A percentile compares a stretch with the other conserved stretches of the same genome.
phyloP scores from a whole-genome alignment of 2,329 filamentous ascomycete species.

The Chrysoporthe austroafricana region DNA sequence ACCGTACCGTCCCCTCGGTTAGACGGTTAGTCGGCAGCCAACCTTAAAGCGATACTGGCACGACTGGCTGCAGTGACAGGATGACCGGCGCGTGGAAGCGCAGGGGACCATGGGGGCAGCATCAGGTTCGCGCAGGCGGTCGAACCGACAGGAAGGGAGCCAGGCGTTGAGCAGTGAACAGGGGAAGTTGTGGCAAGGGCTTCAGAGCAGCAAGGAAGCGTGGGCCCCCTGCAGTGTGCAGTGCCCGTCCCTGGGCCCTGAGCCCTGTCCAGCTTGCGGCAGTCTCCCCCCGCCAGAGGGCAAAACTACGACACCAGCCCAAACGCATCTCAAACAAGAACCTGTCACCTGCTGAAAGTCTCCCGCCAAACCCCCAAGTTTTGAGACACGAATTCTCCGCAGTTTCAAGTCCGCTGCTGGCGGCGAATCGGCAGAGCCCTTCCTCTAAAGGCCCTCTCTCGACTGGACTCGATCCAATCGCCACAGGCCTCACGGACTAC shows the following conservation, averaged over 20 bases:
- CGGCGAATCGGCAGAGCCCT: neutral
- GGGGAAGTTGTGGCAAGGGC: neutral
- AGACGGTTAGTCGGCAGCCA: neutral
- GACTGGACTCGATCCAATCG: neutral
- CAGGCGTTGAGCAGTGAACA: neutral
- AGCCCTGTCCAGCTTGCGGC: conserved; percentile 2
- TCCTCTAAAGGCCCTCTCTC: neutral
- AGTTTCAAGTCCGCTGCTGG: neutral
- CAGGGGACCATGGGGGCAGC: neutral
- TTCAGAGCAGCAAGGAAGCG: neutral
- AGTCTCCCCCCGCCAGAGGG: neutral
- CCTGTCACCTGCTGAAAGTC: neutral
- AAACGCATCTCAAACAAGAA: conserved; percentile 10
- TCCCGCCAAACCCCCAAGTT: neutral
- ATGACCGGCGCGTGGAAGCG: neutral
- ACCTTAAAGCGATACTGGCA: no score
- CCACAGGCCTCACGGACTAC: neutral
- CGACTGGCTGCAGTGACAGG: neutral
- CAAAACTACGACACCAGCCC: conserved; percentile 1
- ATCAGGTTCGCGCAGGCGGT: neutral
- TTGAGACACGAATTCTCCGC: conserved; percentile 5
- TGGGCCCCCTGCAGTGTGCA: neutral
- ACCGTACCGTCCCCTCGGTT: conserved; percentile 7
- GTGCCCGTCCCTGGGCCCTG: neutral
- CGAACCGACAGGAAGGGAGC: neutral